Base-by-base conservation (phyloP, 2,329 filamentous ascomycete species). In the Pezicula rhizophila region DNA sequence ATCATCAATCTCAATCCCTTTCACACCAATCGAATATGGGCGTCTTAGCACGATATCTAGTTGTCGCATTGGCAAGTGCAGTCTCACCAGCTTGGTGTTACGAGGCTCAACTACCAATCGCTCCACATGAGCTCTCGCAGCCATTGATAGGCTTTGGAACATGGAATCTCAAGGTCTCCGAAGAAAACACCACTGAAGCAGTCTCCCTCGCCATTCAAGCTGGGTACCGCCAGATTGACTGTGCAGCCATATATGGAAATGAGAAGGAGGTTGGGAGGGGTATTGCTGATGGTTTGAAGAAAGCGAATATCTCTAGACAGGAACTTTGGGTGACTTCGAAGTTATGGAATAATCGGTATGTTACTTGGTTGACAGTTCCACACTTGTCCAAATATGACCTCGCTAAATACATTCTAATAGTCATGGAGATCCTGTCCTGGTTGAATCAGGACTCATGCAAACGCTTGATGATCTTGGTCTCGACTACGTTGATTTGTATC, bases 401-500 rank as follows among this genome's bases (percentile, higher is more conserved):
- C 8, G 44, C 12, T 33, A 20, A 46, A 26, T 25, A 46, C 14
- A 4, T 33, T 10, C 8, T 46, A 18, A 26, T 23, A 51, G 47
- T 34, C 61, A 65, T 46, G 54, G 55, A 25, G 40, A 42, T 42
- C 18, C 57, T 11, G 56, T 59, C 5, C 53, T 62, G 46, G 56
- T 58, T 12, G 50, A 51, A 25, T 41, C 44, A 43, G 53, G 52
- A 15, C 23, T 65, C 15, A 53, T 65, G 23, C 49, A 54, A 17
- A 59, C 62, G 7, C 51, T 67, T 15, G 52, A 58, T 33, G 61
- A 64, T 34, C 61, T 68, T 7, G 56, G 57, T 15, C 52, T 66
- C 14, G 62, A 64, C 26, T 67, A 68, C 50, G 45, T 67, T 23
- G 65, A 69, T 45, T 55, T 69, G 7, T 64, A 61, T 42, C 53